Percentiles rank a stretch among this genome's conserved stretches.
These are phyloP conservation scores for Pseudopithomyces maydicus DNA, from an alignment of 2,329 filamentous ascomycete species.

Conservation along the genomic window DNA sequence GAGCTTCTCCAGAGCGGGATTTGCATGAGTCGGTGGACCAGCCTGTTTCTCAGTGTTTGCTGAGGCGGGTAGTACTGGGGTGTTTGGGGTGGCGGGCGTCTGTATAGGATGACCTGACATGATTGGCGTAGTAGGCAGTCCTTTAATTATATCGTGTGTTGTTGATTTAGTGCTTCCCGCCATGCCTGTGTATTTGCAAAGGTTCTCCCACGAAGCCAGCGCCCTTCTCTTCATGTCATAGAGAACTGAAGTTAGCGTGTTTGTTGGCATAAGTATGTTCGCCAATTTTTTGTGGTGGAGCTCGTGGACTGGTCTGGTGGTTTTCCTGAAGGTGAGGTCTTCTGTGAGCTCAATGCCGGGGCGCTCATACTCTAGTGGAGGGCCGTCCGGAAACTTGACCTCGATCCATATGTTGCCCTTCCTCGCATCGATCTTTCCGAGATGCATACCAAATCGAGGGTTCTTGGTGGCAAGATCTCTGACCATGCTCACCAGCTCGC, in stretches of 20 bases:
- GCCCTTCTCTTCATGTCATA: constrained; percentile 27
- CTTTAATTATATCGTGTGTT: constrained; percentile 18
- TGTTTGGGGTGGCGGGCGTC: constrained; percentile 11
- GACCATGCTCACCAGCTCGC: constrained; percentile 45
- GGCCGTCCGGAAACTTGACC: constrained; percentile 53
- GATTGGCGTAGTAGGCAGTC: constrained; percentile 10
- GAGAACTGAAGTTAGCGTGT: constrained; percentile 28
- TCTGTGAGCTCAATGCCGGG: constrained; percentile 50
- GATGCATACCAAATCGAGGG: constrained; percentile 29
- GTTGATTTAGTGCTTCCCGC: constrained; percentile 18
- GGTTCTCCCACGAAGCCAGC: constrained; percentile 24
- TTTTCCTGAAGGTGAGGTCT: constrained; percentile 41
- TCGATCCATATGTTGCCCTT: constrained; percentile 55
- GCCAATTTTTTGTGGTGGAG: constrained; percentile 45
- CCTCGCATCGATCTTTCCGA: constrained; percentile 48
- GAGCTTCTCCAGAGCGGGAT: constrained; percentile 23
- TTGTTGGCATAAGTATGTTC: constrained; percentile 26
- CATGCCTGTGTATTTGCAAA: constrained; percentile 33
- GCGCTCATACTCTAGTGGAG: constrained; percentile 55
- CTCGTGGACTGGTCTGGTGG: constrained; percentile 31
- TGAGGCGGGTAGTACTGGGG: constrained; percentile 14
- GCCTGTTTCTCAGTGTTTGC: constrained; percentile 18
- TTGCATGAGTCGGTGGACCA: constrained; percentile 11
- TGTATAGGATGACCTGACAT: constrained; percentile 11
- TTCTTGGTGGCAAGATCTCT: constrained; percentile 35